Percentiles rank a stretch among this genome's conserved stretches.
phyloP scores from a whole-genome alignment of 2,329 filamentous ascomycete species.

The Aspergillus texensis region DNA sequence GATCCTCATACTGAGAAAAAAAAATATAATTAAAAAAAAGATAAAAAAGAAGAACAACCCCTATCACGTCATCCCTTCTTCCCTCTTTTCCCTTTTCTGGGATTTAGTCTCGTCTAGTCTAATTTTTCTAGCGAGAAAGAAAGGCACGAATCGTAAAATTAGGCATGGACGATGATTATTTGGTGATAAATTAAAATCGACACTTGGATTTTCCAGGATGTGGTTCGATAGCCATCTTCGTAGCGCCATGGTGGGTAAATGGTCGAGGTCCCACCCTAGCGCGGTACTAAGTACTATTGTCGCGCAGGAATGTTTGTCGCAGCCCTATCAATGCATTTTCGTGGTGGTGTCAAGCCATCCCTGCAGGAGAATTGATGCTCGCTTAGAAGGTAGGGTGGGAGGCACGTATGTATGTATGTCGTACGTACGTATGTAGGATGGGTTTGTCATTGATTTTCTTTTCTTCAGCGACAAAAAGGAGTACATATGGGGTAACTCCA shows the following conservation, averaged over 20 bases:
- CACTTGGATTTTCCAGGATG: not conserved
- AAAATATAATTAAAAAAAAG: not conserved
- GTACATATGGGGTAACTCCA: not conserved
- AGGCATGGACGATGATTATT: not conserved
- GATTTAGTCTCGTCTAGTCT: not conserved
- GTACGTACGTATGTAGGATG: not conserved
- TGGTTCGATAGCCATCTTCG: not conserved
- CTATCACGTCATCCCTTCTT: not conserved
- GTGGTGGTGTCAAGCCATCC: not conserved
- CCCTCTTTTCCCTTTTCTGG: not conserved
- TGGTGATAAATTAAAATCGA: not conserved
- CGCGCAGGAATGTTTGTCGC: conserved; percentile 3
- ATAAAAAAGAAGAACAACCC: not conserved
- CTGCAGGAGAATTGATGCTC: not conserved
- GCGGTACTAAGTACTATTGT: not conserved
- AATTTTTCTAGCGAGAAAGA: not conserved
- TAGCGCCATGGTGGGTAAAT: not conserved
- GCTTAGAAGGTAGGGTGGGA: not conserved
- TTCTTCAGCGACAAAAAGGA: not conserved
- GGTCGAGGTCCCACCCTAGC: not conserved
- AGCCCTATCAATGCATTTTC: not conserved
- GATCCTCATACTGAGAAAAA: not conserved
- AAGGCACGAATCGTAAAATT: not conserved
- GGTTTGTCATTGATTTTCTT: not conserved
- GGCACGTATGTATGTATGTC: not conserved